A percentile compares a stretch with the other conserved stretches of the same genome.
These are phyloP conservation scores for apple (Malus domestica) DNA, from an alignment of 306 rosid species.

Conservation along the genomic window ASM211411v1 NC_041801.1:13807501-13808000, in stretches of 20 bases:
- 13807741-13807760: neutral
- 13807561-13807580: neutral
- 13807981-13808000: neutral
- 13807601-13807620: neutral
- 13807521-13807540: constrained; percentile 12
- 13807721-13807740: too few relatives aligned
- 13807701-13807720: too few relatives aligned
- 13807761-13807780: too few relatives aligned
- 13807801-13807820: neutral
- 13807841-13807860: too few relatives aligned
- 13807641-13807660: neutral
- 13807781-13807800: too few relatives aligned
- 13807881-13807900: too few relatives aligned
- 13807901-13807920: too few relatives aligned
- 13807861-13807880: neutral
- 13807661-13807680: neutral
- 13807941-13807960: neutral
- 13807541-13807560: neutral
- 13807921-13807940: neutral
- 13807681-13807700: too few relatives aligned
- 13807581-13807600: neutral
- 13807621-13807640: neutral
- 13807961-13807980: too few relatives aligned
- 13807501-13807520: constrained; percentile 8
- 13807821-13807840: too few relatives aligned